Base-by-base conservation (phyloP, 208 protist species). In the Trypanosoma lewisi region DNA sequence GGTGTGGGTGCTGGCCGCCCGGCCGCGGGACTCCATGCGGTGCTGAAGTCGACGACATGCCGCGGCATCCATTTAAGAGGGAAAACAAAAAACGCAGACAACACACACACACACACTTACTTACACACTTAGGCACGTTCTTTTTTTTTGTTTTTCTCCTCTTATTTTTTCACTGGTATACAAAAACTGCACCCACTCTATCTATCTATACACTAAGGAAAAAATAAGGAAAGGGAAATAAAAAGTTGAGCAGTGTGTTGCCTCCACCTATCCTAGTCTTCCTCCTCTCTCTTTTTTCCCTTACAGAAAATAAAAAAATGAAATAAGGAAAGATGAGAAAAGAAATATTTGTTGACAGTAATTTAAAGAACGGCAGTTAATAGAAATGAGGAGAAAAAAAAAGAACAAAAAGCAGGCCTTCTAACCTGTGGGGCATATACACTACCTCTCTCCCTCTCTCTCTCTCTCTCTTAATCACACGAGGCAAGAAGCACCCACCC, bases 21-120 rank as follows among this genome's bases (percentile, higher is more conserved):
- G 60, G 2, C 77, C 76, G 21, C 81, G 69, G 6, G 70, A 68
- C 56, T 85, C 76, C 85, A 91, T 91, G 55, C 85, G 85, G 64
- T 81, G 77, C 54, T 91, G 85, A 53, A 91, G 67, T 42, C 85
- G 79, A 36, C 72, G 57, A 54, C 66, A 80, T 31, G 51, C 77
- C 49, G 64, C 63, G 4, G 50, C 66, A 63, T 75, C 58, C 58
- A 70, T 72, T 52, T 52, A 19, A 50, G 14, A 63, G 33, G 23
- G 45, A 63, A 39, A 52, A 49, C 3, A 48, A 56, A 27, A 33
- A 51, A 62, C 4, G 36, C 11, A 42, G 17, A 33, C 16, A 69
- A 57, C 5, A 49, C 7, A 45, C 9, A 61, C 45, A 56, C 19
- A 50, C n/a, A 62, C 39, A 49, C 11, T 28, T 57, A 45, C n/a